phyloP scores from a whole-genome alignment of 768 basidiomycete genomes.

The Lactarius deliciosus region DNA sequence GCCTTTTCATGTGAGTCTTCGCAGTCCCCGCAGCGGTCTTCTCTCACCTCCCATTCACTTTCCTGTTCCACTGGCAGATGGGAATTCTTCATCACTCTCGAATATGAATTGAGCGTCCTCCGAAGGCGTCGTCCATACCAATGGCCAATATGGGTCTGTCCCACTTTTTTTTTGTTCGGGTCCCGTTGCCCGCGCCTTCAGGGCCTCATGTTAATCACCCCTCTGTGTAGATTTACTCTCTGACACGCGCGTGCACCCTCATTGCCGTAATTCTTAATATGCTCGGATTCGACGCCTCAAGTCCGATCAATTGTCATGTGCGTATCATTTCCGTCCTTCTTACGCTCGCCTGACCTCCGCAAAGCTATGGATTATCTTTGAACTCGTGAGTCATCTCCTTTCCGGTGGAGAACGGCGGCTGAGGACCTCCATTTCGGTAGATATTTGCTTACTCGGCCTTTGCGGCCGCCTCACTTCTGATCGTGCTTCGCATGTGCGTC shows the following conservation, averaged over 20 bases:
- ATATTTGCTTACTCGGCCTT: background rate
- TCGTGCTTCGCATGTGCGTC: slow-evolving; percentile 20
- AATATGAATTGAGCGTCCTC: slow-evolving; percentile 5
- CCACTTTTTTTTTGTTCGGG: background rate
- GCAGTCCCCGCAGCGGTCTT: background rate
- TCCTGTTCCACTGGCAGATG: background rate
- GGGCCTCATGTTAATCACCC: background rate
- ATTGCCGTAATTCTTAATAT: background rate
- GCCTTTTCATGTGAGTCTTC: slow-evolving; percentile 14
- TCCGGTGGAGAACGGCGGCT: background rate
- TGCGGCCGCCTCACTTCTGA: slow-evolving; percentile 4
- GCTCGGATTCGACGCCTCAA: background rate
- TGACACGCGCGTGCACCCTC: slow-evolving; percentile 12
- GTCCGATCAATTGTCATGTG: slow-evolving; percentile 22
- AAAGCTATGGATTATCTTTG: background rate
- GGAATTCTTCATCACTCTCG: background rate
- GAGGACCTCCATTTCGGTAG: background rate
- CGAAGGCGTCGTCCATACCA: slow-evolving; percentile 6
- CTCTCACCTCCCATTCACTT: background rate
- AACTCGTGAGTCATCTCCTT: slow-evolving; percentile 2
- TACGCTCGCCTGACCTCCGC: background rate
- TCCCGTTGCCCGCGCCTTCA: background rate
- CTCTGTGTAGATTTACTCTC: slow-evolving; percentile 19
- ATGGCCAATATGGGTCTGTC: slow-evolving; percentile 21
- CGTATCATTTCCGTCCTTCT: background rate